Percentiles rank a stretch among this genome's conserved stretches.
phyloP scores from a whole-genome alignment of 163 green algal genomes.

The Prototheca wickerhamii region DNA sequence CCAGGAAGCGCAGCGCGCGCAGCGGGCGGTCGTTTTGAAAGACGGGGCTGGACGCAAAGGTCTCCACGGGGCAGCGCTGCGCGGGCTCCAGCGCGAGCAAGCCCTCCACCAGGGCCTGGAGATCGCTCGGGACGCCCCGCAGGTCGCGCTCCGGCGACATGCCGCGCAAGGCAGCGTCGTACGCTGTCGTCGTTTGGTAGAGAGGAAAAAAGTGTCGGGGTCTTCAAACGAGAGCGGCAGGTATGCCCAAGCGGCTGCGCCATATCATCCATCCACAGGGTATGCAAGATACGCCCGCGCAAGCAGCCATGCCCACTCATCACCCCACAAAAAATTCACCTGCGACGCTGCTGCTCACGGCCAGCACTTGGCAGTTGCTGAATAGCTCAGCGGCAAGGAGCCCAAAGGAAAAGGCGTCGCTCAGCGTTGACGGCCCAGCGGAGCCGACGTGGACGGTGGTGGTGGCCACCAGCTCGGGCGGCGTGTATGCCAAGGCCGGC shows the following conservation, averaged over 20 bases:
- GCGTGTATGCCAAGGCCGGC: constrained; percentile 58
- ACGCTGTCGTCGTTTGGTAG: constrained; percentile 23
- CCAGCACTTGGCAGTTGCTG: constrained; percentile 22
- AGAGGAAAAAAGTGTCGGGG: too few relatives aligned
- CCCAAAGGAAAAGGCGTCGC: constrained; percentile 67
- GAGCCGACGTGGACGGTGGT: constrained; percentile 1
- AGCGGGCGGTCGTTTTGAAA: constrained; percentile 54
- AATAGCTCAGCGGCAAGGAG: constrained; percentile 43
- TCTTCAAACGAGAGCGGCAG: too few relatives aligned
- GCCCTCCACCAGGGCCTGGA: constrained; percentile 21
- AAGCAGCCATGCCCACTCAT: too few relatives aligned
- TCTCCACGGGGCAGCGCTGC: constrained; percentile 22
- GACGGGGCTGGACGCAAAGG: constrained; percentile 31
- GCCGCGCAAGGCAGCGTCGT: constrained; percentile 20
- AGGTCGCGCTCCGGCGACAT: constrained; percentile 11
- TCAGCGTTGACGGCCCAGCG: constrained; percentile 15
- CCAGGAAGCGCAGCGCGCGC: constrained; percentile 53
- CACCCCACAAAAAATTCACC: neutral
- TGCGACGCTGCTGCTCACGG: constrained; percentile 10
- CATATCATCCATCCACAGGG: too few relatives aligned
- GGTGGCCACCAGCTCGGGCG: constrained; percentile 57
- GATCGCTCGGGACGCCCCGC: neutral
- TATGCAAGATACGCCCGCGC: too few relatives aligned
- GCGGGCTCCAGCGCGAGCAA: constrained; percentile 25
- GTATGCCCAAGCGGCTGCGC: too few relatives aligned